Evolutionary conservation across 2,329 filamentous ascomycete species (phyloP).

Genomic region (Talaromyces sp.): DNA sequence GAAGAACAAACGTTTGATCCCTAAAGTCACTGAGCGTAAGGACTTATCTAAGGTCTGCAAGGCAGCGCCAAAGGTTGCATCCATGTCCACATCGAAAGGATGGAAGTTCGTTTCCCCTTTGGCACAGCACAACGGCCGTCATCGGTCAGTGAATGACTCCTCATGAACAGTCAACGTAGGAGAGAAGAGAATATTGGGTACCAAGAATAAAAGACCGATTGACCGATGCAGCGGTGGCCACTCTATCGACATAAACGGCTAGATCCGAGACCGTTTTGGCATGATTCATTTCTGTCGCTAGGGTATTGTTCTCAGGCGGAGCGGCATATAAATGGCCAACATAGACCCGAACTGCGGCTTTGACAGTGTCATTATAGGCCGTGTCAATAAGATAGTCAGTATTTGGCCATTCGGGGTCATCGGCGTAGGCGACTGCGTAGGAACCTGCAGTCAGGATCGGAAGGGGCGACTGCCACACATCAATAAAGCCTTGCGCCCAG

Average conservation of each 20-base stretch:
- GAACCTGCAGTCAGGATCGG: slow-evolving; percentile 2
- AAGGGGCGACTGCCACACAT: neutral
- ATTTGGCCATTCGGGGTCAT: neutral
- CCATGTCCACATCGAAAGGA: slow-evolving; percentile 3
- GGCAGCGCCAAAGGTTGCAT: slow-evolving; percentile 1
- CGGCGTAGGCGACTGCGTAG: neutral
- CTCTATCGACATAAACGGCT: neutral
- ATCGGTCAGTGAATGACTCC: neutral
- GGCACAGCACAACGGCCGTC: neutral
- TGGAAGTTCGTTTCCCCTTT: slow-evolving; percentile 6
- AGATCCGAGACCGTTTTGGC: slow-evolving; percentile 2
- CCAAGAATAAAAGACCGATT: slow-evolving; percentile 4
- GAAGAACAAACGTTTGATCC: slow-evolving; percentile 3
- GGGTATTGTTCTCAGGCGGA: neutral
- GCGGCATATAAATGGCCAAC: slow-evolving; percentile 6
- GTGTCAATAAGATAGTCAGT: slow-evolving; percentile 3
- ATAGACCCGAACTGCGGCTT: neutral
- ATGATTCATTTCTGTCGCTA: slow-evolving; percentile 2
- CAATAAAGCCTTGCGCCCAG: slow-evolving; percentile 6
- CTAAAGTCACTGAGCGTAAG: neutral
- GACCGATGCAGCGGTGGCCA: neutral
- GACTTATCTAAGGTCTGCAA: neutral
- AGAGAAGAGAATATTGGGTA: neutral
- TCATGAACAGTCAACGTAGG: neutral
- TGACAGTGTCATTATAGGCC: slow-evolving; percentile 2